These are phyloP conservation scores for Candida ascalaphidarum DNA, from an alignment of 805 yeast species.

Conservation along the genomic window DNA sequence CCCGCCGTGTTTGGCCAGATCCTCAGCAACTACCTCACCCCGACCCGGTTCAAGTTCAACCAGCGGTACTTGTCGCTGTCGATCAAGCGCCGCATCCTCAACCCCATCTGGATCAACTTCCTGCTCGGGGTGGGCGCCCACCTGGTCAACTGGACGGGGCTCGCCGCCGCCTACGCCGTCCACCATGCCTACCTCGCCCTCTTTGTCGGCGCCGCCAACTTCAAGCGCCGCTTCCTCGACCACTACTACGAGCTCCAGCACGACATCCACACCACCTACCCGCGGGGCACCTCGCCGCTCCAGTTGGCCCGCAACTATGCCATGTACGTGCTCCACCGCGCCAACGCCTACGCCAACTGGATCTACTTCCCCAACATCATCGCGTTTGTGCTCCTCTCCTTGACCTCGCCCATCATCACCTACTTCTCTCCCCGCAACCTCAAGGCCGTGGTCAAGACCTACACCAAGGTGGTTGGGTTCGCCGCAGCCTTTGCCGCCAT, in stretches of 20 bases:
- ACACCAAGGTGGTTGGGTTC: conserved; percentile 27
- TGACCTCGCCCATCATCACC: conserved; percentile 23
- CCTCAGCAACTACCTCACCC: conserved; percentile 32
- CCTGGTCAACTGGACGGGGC: conserved; percentile 20
- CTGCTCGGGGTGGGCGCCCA: conserved; percentile 17
- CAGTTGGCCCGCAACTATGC: conserved; percentile 9
- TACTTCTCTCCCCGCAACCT: conserved; percentile 3
- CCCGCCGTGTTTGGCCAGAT: conserved; percentile 31
- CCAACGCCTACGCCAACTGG: conserved; percentile 24
- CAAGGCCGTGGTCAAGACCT: conserved; percentile 12
- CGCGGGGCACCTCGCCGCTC: neutral
- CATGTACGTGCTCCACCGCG: conserved; percentile 11
- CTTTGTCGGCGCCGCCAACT: conserved; percentile 9
- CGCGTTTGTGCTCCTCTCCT: conserved; percentile 23
- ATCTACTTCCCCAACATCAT: conserved; percentile 28
- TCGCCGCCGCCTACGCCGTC: conserved; percentile 14
- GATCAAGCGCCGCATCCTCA: conserved; percentile 21
- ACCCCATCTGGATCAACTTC: conserved; percentile 35
- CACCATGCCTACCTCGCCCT: conserved; percentile 15
- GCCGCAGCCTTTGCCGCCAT: conserved; percentile 21
- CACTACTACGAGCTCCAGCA: conserved; percentile 14
- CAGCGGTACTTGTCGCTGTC: conserved; percentile 25
- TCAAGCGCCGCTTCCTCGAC: conserved; percentile 14
- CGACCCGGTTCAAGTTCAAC: conserved; percentile 25
- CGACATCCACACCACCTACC: neutral